Percentiles rank a stretch among this genome's conserved stretches.
phyloP scores from a whole-genome alignment of 768 basidiomycete species.

The Rickenella mellea region DNA sequence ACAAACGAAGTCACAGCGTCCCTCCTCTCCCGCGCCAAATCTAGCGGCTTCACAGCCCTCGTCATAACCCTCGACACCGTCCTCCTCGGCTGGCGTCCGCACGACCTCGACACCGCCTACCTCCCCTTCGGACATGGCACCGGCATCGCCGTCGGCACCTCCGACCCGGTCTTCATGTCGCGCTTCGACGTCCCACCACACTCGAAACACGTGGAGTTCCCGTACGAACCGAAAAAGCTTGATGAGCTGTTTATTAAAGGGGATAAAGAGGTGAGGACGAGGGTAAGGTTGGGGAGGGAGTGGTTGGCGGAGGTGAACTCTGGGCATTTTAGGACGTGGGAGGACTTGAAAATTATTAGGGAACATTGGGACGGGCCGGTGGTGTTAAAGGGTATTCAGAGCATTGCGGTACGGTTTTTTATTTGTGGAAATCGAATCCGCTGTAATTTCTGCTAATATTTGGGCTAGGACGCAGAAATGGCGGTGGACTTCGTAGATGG shows the following conservation, averaged over 20 bases:
- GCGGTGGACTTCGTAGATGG: conserved; percentile 63
- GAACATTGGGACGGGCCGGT: conserved; percentile 73
- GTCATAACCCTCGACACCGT: conserved; percentile 77
- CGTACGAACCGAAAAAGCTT: conserved; percentile 43
- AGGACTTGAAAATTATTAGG: conserved; percentile 57
- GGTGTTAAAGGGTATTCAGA: conserved; percentile 71
- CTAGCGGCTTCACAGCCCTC: conserved; percentile 55
- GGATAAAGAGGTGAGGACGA: conserved; percentile 33
- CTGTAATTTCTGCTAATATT: not conserved
- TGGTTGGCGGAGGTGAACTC: conserved; percentile 60
- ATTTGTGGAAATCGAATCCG: not conserved
- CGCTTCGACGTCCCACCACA: conserved; percentile 35
- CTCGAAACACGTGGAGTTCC: conserved; percentile 30
- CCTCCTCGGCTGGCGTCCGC: conserved; percentile 65
- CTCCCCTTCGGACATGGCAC: conserved; percentile 60
- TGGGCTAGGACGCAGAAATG: conserved; percentile 50
- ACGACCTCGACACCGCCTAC: conserved; percentile 56
- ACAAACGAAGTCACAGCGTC: conserved; percentile 53
- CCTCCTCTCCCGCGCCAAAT: conserved; percentile 56
- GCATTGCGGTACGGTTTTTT: conserved; percentile 34
- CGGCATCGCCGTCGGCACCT: conserved; percentile 56
- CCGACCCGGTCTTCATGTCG: conserved; percentile 75
- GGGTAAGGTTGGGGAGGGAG: conserved; percentile 39
- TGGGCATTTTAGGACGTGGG: conserved; percentile 58
- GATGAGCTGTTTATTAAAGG: conserved; percentile 33